phyloP scores from a whole-genome alignment of 495 filamentous ascomycete genomes.

The Penicillium tannophilum region DNA sequence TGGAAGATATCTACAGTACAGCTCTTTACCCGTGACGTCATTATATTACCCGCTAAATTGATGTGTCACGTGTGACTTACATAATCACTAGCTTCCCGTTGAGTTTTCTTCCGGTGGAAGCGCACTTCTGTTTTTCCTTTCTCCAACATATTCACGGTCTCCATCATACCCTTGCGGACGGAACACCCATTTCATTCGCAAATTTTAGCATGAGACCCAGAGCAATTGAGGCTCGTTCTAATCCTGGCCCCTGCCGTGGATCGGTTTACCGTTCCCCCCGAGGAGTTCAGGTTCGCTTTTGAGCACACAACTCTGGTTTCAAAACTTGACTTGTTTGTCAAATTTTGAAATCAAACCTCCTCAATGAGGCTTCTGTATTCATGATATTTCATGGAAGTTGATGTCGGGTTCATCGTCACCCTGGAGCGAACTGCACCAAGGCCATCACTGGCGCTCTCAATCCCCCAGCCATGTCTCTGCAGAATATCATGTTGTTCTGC shows the following conservation, averaged over 20 bases:
- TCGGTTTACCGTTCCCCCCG: constrained; percentile 23
- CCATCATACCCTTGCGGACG: constrained; percentile 46
- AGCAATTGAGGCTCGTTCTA: constrained; percentile 51
- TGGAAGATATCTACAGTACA: background rate
- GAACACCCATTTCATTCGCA: constrained; percentile 24
- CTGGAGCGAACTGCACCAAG: background rate
- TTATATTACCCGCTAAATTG: background rate
- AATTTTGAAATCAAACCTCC: background rate
- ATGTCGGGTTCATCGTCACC: background rate
- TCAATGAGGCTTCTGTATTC: background rate
- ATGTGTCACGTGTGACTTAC: constrained; percentile 1
- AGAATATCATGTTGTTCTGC: constrained; percentile 2
- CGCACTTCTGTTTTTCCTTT: constrained; percentile 25
- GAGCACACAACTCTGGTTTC: constrained; percentile 41
- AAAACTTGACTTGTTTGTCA: constrained; percentile 1
- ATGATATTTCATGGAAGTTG: background rate
- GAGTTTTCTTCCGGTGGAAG: constrained; percentile 15
- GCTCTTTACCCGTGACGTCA: background rate
- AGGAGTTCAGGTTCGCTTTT: constrained; percentile 53
- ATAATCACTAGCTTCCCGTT: background rate
- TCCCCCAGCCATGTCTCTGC: background rate
- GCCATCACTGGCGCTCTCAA: background rate
- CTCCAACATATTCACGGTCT: constrained; percentile 39
- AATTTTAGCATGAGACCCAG: constrained; percentile 50
- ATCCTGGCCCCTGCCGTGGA: constrained; percentile 44